These are phyloP conservation scores for Plantago ovata DNA, from an alignment of 257 asterid genomes.

Conservation along the genomic window DNA sequence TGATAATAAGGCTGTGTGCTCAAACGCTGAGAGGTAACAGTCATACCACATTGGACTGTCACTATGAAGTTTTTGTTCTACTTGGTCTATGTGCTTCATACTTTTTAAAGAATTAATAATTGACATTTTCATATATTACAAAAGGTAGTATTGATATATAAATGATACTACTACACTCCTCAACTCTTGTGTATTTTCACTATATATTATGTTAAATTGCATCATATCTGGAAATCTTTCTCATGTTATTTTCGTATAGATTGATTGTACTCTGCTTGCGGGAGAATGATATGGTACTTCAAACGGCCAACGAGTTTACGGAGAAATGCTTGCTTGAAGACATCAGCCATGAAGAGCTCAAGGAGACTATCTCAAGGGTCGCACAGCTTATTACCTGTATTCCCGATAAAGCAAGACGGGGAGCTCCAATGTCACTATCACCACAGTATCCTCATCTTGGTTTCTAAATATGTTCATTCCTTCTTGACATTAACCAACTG, in stretches of 20 bases:
- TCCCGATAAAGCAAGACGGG: conserved; percentile 89
- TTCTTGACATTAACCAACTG: neutral
- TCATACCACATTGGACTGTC: no score
- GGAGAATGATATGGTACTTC: conserved; percentile 58
- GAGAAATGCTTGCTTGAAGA: conserved; percentile 39
- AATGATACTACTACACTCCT: no score
- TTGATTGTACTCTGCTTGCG: conserved; percentile 72
- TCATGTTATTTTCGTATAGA: conserved; percentile 38
- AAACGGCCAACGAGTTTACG: conserved; percentile 49
- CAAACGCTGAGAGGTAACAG: conserved; percentile 81
- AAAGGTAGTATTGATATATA: no score
- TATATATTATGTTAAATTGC: conserved; percentile 12
- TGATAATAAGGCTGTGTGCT: conserved; percentile 46
- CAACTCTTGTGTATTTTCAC: neutral
- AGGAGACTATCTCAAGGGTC: conserved; percentile 46
- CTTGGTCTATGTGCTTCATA: no score
- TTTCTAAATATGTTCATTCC: conserved; percentile 5
- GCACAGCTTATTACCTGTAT: conserved; percentile 80
- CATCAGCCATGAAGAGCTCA: conserved; percentile 43
- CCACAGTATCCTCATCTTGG: conserved; percentile 67
- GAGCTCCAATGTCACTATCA: conserved; percentile 62
- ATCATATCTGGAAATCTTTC: conserved; percentile 15
- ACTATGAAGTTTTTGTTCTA: no score
- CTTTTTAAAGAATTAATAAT: no score
- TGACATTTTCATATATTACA: no score